Evolutionary conservation across 2,329 filamentous ascomycete genomes (phyloP), one percentile per base, ranked within the genome.

Genomic region (Passalora sequoiae): DNA sequence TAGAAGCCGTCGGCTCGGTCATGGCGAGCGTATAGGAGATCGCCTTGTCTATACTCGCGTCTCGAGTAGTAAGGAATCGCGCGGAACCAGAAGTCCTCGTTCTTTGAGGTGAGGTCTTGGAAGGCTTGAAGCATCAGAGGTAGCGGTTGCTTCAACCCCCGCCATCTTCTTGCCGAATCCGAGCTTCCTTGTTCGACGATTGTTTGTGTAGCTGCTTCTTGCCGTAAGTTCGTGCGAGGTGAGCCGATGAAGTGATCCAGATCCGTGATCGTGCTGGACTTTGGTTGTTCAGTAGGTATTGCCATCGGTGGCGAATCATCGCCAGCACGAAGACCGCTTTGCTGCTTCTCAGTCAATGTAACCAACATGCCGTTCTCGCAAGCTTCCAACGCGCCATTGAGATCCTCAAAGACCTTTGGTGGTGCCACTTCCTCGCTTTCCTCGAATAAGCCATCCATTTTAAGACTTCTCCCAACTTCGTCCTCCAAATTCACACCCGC

Each of bases 71-170:
- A 97, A 0, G 77, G 72, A 4, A 80, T 79, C 0, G 82, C 83
- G 1, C 80, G 80, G 66, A 89, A 91, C 92, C 92, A 98, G 63
- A 97, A 97, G 65, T 96, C 89, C 64, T 95, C 89, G 60, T 91
- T 92, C 64, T 86, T 81, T 40, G 80, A 73, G 39, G 86, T 94
- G 9, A 96, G 72, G 32, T 88, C 86, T 60, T 92, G 84, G 69
- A 98, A 97, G n/a, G 92, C 87, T 63, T 96, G 91, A 17, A 98
- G 76, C 65, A 98, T 87, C 35, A 98, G 79, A 1, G 87, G 85
- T 6, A 97, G 77, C 0, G 92, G 92, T 61, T 96, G 89, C 53
- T 86, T 86, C 64, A 96, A 94, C 55, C 81, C 80, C 58, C 84
- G 81, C 85, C 89, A 97, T 59, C 81, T 84, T 77, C 70, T 4